Conservation (phyloP, 2,329 filamentous ascomycete species). For the Myriosclerotinia curreyana region DNA sequence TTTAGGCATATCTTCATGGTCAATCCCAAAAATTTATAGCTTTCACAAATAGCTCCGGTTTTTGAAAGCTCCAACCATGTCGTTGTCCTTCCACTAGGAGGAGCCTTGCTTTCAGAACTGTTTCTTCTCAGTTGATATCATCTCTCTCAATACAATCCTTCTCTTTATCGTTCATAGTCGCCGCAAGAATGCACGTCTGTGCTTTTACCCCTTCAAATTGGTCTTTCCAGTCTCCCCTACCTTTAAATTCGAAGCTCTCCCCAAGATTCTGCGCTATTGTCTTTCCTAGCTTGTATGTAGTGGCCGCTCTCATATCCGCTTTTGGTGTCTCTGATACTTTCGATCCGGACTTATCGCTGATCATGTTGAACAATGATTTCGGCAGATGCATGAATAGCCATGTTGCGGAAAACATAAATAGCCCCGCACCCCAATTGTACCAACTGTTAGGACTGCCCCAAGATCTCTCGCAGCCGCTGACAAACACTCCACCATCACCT, state of each 20-base stretch:
- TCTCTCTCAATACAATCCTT: background rate
- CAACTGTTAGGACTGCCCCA: background rate
- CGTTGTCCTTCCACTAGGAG: background rate
- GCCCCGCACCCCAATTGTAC: background rate
- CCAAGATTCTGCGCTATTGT: background rate
- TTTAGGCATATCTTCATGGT: background rate
- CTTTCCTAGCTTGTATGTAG: background rate
- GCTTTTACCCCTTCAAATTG: background rate
- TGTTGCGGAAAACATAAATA: background rate
- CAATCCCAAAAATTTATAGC: background rate
- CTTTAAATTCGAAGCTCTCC: background rate
- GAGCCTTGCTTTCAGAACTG: conserved; percentile 12
- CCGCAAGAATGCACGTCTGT: background rate
- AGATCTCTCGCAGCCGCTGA: background rate
- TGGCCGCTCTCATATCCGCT: background rate
- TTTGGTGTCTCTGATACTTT: background rate
- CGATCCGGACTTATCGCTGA: background rate
- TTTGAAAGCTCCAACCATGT: background rate
- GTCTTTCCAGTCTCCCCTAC: background rate
- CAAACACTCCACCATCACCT: background rate
- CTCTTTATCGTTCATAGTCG: background rate
- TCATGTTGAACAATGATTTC: background rate
- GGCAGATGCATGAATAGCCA: background rate
- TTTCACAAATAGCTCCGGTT: background rate
- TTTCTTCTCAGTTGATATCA: background rate